Conservation (phyloP, 805 yeast species). For the Yamadazyma kitorensis region DNA sequence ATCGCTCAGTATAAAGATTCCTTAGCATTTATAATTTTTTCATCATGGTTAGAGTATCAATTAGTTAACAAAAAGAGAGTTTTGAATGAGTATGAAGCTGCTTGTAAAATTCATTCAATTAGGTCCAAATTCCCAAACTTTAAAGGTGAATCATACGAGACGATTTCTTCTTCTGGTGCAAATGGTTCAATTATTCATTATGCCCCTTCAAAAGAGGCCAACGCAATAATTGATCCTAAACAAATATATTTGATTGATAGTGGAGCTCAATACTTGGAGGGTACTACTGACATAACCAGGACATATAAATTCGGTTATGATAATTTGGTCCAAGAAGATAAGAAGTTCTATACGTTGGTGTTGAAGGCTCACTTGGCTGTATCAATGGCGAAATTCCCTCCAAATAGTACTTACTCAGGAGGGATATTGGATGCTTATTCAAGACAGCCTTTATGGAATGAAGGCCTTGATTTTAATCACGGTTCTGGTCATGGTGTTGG, state of each 20-base stretch:
- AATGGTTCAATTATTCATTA: conserved; percentile 78
- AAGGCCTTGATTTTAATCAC: conserved; percentile 85
- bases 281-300: conserved; percentile 91
- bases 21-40: conserved; percentile 65
- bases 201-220: conserved; percentile 59
- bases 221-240: conserved; percentile 58
- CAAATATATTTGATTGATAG: conserved; percentile 56
- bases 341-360: conserved; percentile 77
- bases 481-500: conserved; percentile 99
- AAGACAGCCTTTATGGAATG: conserved; percentile 75
- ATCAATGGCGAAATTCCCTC: conserved; percentile 74
- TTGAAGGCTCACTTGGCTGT: conserved; percentile 89
- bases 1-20: conserved; percentile 85
- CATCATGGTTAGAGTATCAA: conserved; percentile 77
- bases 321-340: conserved; percentile 49
- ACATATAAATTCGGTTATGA: conserved; percentile 62
- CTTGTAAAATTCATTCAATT: conserved; percentile 53
- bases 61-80: conserved; percentile 36
- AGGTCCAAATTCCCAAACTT: conserved; percentile 54
- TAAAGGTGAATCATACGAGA: conserved; percentile 70
- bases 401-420: conserved; percentile 65
- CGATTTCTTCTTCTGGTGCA: conserved; percentile 73
- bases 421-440: conserved; percentile 77
- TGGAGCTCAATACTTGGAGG: conserved; percentile 61
- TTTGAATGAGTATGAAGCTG: conserved; percentile 65